Evolutionary conservation across 257 asterid species (phyloP).

Genomic region (Solanum sparsipilum): DNA sequence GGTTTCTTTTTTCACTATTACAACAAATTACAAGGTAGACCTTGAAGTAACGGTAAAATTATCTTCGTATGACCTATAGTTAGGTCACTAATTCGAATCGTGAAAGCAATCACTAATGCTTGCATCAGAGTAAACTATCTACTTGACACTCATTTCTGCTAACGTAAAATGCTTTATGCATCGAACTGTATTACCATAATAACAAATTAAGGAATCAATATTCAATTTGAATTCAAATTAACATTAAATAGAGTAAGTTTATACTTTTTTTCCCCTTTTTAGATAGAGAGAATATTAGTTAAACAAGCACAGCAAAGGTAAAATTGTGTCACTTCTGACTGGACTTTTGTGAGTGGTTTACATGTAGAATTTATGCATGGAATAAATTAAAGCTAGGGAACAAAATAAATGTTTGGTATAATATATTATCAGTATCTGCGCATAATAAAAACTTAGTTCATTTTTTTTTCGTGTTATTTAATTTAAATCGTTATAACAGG

Average conservation of each 20-base stretch:
- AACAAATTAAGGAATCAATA: not conserved
- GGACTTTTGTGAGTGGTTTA: not conserved
- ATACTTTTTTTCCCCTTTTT: not conserved
- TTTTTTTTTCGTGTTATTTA: not conserved
- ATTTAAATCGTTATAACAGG: not conserved
- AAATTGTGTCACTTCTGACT: not conserved
- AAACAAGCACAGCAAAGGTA: not conserved
- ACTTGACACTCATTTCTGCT: not conserved
- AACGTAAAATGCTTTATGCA: not conserved
- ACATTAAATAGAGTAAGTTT: not conserved
- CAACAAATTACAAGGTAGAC: not conserved
- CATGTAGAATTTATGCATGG: not conserved
- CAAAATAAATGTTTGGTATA: not conserved
- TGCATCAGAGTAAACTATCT: not conserved
- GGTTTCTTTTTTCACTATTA: not conserved
- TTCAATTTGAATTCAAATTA: not conserved
- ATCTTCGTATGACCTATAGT: not conserved
- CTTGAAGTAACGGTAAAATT: not conserved
- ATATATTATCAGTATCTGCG: not conserved
- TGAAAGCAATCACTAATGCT: not conserved
- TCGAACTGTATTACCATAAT: rapidly evolving
- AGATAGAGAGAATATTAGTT: not conserved
- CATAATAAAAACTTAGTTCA: not conserved
- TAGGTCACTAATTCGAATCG: not conserved
- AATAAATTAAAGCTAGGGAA: not conserved